Base-by-base conservation (phyloP, 306 rosid genomes). In the Inga leiocalycina region DNA sequence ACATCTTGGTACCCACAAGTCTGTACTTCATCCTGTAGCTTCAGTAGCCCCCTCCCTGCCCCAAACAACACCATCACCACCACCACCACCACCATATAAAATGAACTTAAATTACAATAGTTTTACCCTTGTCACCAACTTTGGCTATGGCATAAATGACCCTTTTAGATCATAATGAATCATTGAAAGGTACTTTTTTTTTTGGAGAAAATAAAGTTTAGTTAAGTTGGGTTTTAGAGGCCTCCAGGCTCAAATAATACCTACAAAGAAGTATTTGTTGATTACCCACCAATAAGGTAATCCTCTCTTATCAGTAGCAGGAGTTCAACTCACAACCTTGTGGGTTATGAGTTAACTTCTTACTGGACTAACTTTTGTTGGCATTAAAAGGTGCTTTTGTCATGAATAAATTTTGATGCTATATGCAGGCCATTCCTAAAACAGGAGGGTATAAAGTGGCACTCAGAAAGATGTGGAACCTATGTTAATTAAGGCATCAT, bases 1-100 rank as follows among this genome's bases (percentile, higher is more conserved):
- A 94, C 93, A 61, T 93, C 98, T 62, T 93, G 80, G 78, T 94
- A 94, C 20, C 91, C 97, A 82, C 98, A 94, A 3, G 92, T 93
- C 35, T 94, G 89, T 34, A 94, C 93, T 71, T 94, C 97, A 77
- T 89, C 87, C 19, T 88, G 86, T 56, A 94, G 97, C 85, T 90
- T 91, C 81, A 93, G 37, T 27, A 93, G 75, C 39, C 98, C 98
- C 45, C 70, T 88, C 65, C 94, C 97, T 94, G 85, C 73, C 78
- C 8, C 80, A 86, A 67, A 37, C 48, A 74, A 65, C 35, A 79
- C 4, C n/a, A 19, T 8, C 24, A 67, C 4, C 73, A 65, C 24
- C 46, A 67, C 12, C 73, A 65, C 10, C 43, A 66, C 16, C 71
- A 66, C 39, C 71, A 32, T 34, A 35, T 66, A 34, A 32, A 16